Base-by-base conservation (phyloP, 1,139 yeast genomes). In the Kurtzmaniella quercitrusa region DNA sequence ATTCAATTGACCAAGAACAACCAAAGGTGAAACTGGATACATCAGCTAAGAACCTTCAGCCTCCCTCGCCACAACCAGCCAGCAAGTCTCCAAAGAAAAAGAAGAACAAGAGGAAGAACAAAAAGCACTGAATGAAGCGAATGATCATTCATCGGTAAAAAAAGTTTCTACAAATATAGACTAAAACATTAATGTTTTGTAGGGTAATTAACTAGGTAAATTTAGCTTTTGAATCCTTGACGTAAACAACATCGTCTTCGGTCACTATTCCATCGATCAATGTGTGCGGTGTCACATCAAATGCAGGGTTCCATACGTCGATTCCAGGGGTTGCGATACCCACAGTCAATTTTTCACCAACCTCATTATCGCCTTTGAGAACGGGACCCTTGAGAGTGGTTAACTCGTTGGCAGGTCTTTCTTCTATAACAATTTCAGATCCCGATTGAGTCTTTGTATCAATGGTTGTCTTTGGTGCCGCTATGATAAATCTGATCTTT, bases 231-330 rank as follows among this genome's bases (percentile, higher is more conserved):
- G 47, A 30, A 45, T 71, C 67, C 51, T 82, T 81, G 9, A 61
- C 59, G 44, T 69, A 66, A 6, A 77, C 87, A 3, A 77, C 78
- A 39, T 75, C 68, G 38, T 65, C 64, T 60, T 93, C 98, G 1
- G 98, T 91, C 23, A 91, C 88, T 48, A 93, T 88, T 45, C 89
- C 87, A 56, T 89, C 96, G 44, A 93, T 88, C 39, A 84, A 68
- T 38, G 73, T 74, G 54, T 83, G 81, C 0, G 96, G 96, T 6
- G 98, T 88, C 11, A 93, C 91, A 59, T 93, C 98, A 55, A 93
- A 93, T 0, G 97, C 86, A 1, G 98, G 98, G 56, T 93, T 93
- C 97, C 98, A 93, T 1, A 88, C 96, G 2, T 75, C 69, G 33
- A 91, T 85, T 0, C 85, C 87, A 2, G 87, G 86, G 2, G 97